A percentile compares a stretch with the other conserved stretches of the same genome.
These are phyloP conservation scores for Cairneyella variabilis DNA, from an alignment of 495 filamentous ascomycete genomes.

Conservation along the genomic window DNA sequence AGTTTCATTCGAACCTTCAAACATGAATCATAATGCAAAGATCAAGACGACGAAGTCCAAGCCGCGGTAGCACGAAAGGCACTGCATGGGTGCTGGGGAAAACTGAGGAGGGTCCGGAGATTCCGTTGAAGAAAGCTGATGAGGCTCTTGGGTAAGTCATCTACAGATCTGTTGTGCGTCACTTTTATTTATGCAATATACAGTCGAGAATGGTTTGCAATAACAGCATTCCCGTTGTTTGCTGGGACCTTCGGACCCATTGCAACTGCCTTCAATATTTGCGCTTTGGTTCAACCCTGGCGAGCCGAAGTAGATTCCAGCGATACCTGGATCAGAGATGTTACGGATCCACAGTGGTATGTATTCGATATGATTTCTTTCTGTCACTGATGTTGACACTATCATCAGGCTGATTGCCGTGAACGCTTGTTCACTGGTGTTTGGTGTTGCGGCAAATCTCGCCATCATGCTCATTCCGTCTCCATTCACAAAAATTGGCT, in stretches of 20 bases:
- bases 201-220: conserved; percentile 13
- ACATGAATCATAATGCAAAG: not conserved
- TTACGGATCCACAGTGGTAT: conserved; percentile 67
- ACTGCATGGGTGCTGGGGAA: not conserved
- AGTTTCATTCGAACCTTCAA: not conserved
- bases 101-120: not conserved
- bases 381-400: not conserved
- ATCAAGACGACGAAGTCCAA: not conserved
- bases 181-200: not conserved
- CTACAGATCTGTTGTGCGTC: not conserved
- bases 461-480: conserved; percentile 74
- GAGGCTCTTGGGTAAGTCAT: conserved; percentile 5
- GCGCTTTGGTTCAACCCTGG: conserved; percentile 69
- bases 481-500: not conserved
- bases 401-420: conserved; percentile 55
- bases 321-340: conserved; percentile 31
- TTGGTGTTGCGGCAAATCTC: conserved; percentile 65
- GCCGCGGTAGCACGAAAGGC: not conserved
- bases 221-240: conserved; percentile 69
- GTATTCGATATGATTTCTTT: conserved; percentile 10
- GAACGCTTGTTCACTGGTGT: conserved; percentile 66
- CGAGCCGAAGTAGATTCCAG: conserved; percentile 36
- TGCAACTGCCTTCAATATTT: conserved; percentile 71
- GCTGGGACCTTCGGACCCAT: conserved; percentile 82
- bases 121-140: not conserved